Evolutionary conservation across 2,329 filamentous ascomycete genomes (phyloP).

Genomic region (Colletotrichum musicola): DNA sequence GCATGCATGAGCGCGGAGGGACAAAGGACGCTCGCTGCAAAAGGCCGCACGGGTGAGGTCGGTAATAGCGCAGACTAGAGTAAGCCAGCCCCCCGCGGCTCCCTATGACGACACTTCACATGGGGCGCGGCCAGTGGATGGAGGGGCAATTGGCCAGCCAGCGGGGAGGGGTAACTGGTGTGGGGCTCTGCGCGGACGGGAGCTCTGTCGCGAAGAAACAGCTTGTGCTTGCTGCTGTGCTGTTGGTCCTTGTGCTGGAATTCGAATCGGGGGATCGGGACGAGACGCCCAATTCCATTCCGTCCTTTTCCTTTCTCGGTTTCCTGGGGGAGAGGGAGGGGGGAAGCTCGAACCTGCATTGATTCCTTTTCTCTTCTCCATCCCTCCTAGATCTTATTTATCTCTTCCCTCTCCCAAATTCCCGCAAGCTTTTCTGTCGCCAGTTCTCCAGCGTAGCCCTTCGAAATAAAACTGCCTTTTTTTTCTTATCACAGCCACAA

Average conservation of each 20-base stretch:
- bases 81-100: slow-evolving; percentile 9
- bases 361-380: not conserved
- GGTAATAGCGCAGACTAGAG: not conserved
- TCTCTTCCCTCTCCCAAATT: not conserved
- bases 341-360: too few relatives aligned
- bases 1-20: too few relatives aligned
- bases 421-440: not conserved
- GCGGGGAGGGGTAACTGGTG: slow-evolving; percentile 27
- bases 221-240: too few relatives aligned
- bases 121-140: slow-evolving; percentile 18
- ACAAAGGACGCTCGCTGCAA: not conserved
- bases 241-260: not conserved
- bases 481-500: not conserved
- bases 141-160: slow-evolving; percentile 19
- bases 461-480: not conserved
- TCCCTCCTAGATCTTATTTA: not conserved
- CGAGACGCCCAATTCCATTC: not conserved
- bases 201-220: not conserved
- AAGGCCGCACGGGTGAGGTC: not conserved
- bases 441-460: not conserved
- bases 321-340: not conserved
- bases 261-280: not conserved
- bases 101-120: slow-evolving; percentile 37
- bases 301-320: not conserved
- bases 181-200: not conserved